Evolutionary conservation across 2,329 filamentous ascomycete genomes (phyloP).

Genomic region (Botrytis elliptica): DNA sequence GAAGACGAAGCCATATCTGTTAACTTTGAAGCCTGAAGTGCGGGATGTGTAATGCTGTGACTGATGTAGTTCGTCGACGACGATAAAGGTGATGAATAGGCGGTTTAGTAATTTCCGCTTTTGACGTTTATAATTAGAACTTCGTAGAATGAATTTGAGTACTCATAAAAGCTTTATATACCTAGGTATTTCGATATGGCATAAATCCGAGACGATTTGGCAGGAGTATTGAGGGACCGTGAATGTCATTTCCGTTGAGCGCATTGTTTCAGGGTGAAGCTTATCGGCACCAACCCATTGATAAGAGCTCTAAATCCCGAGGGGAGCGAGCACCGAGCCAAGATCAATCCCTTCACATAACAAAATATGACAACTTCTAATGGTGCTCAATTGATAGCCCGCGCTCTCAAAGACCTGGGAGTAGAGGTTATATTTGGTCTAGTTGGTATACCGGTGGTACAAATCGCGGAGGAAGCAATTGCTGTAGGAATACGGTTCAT

Average conservation of each 20-base stretch:
- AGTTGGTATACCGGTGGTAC: conserved; percentile 45
- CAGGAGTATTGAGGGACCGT: not conserved
- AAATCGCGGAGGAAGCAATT: conserved; percentile 57
- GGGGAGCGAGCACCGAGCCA: not conserved
- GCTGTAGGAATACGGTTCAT: conserved; percentile 57
- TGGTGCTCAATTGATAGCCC: conserved; percentile 35
- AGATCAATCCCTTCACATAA: conserved; percentile 7
- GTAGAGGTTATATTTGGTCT: conserved; percentile 37
- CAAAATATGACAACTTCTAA: not conserved
- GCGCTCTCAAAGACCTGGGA: conserved; percentile 34
- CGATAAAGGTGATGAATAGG: not conserved
- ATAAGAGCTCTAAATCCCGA: conserved; percentile 4
- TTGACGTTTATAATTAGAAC: not conserved
- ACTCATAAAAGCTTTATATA: conserved; percentile 6
- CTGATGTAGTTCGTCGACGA: not conserved
- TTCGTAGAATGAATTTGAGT: not conserved
- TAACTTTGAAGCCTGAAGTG: not conserved
- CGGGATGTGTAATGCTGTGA: not conserved
- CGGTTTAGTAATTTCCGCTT: not conserved
- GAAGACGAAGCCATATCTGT: conserved; percentile 38
- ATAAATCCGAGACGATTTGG: not conserved
- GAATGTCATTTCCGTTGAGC: conserved; percentile 4
- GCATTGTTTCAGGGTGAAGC: conserved; percentile 17
- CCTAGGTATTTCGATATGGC: not conserved
- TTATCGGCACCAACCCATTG: conserved; percentile 11